Percentiles rank a stretch among this genome's conserved stretches.
Evolutionary conservation across 352 stramenopile genomes (phyloP).

Genomic region (Halophytophthora batemanensis): DNA sequence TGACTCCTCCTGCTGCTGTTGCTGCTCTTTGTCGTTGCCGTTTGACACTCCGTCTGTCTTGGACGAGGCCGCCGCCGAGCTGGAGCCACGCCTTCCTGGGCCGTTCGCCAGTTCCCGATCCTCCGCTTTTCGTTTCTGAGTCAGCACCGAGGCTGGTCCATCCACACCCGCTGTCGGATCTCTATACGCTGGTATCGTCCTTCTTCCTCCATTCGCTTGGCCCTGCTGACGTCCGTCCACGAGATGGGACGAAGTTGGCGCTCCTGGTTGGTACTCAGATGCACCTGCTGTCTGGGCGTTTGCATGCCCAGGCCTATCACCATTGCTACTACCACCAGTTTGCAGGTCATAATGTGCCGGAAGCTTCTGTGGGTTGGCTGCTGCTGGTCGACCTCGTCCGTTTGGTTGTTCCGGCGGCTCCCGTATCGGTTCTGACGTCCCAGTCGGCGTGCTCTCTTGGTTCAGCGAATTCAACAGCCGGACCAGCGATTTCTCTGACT

Average conservation of each 20-base stretch:
- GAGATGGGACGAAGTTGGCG: slow-evolving; percentile 2
- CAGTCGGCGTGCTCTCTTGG: slow-evolving; percentile 26
- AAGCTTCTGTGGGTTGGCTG: slow-evolving; percentile 11
- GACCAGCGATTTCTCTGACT: slow-evolving; percentile 72
- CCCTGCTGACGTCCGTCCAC: not conserved
- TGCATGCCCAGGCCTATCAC: slow-evolving; percentile 6
- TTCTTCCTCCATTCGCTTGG: slow-evolving; percentile 5
- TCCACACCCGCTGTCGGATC: slow-evolving; percentile 14
- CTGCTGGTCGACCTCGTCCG: not conserved
- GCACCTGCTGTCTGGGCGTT: slow-evolving; percentile 3
- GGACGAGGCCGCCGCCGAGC: not conserved
- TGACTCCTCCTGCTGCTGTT: too few relatives aligned
- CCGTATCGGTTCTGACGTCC: slow-evolving; percentile 17
- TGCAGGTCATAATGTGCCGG: slow-evolving; percentile 4
- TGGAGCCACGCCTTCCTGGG: slow-evolving; percentile 4
- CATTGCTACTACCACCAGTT: slow-evolving; percentile 8
- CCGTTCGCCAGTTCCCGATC: slow-evolving; percentile 7
- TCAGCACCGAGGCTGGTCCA: not conserved
- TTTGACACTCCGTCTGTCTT: not conserved
- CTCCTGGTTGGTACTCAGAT: slow-evolving; percentile 4
- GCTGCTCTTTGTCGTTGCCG: not conserved
- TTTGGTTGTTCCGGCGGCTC: too few relatives aligned
- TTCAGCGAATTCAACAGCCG: slow-evolving; percentile 58
- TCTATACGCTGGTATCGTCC: slow-evolving; percentile 3
- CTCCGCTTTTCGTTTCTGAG: slow-evolving; percentile 17